These are phyloP conservation scores for Pythium plurisporium DNA, from an alignment of 352 stramenopile genomes.

Conservation along the genomic window DNA sequence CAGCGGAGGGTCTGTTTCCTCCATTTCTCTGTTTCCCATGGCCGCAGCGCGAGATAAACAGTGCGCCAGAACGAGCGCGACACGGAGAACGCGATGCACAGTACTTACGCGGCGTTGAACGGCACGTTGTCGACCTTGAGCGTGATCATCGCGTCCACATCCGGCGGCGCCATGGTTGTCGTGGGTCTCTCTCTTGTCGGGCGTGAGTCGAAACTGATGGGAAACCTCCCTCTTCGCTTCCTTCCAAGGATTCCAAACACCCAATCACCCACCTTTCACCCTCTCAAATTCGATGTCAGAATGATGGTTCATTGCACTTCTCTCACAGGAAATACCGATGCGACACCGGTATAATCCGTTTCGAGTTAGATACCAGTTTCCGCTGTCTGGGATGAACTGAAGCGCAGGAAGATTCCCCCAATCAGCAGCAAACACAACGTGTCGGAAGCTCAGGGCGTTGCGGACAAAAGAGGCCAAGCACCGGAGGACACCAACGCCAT, in stretches of 20 bases:
- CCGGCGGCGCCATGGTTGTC: conserved; percentile 55
- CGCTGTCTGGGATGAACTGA: conserved; percentile 4
- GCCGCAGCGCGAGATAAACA: conserved; percentile 12
- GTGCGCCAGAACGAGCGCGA: conserved; percentile 11
- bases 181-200: conserved; percentile 6
- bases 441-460: conserved; percentile 14
- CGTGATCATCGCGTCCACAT: conserved; percentile 81
- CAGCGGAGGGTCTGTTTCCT: too few relatives aligned
- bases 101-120: conserved; percentile 61
- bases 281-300: background rate
- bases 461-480: background rate
- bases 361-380: conserved; percentile 1
- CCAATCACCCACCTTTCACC: conserved; percentile 1
- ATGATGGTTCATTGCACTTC: conserved; percentile 14
- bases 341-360: conserved; percentile 4
- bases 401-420: conserved; percentile 21
- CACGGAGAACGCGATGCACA: background rate
- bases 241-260: conserved; percentile 16
- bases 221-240: background rate
- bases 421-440: conserved; percentile 18
- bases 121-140: conserved; percentile 89
- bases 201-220: background rate
- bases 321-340: background rate
- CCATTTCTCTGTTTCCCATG: background rate
- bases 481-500: conserved; percentile 1